Percentiles rank a stretch among this genome's conserved stretches.
Conservation (phyloP, 2,329 filamentous ascomycete species). For the Aspergillus sp. region DNA sequence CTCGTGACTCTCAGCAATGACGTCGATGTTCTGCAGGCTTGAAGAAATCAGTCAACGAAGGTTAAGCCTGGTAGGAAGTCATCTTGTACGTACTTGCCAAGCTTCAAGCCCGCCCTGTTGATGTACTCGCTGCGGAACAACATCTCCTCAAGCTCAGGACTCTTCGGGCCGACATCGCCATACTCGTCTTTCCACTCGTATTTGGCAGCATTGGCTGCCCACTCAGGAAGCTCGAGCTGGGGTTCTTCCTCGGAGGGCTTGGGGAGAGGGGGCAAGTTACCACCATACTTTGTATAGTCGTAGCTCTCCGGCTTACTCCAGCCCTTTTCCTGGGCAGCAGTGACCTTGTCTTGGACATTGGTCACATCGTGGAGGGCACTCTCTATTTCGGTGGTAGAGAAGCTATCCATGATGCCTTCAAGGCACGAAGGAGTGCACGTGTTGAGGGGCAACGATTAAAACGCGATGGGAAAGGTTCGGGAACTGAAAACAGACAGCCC, state of each 20-base stretch:
- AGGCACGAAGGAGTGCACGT: background rate
- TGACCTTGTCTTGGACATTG: conserved; percentile 18
- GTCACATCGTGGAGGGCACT: conserved; percentile 22
- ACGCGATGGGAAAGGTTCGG: background rate
- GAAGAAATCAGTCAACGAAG: conserved; percentile 5
- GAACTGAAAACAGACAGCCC: background rate
- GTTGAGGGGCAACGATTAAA: background rate
- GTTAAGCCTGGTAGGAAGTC: background rate
- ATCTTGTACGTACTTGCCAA: conserved; percentile 55
- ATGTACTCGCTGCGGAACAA: conserved; percentile 65
- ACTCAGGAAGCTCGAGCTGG: conserved; percentile 35
- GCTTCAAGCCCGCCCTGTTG: conserved; percentile 59
- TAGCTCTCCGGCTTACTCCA: conserved; percentile 40
- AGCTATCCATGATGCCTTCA: conserved; percentile 17
- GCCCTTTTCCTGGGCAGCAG: conserved; percentile 37
- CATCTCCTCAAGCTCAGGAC: conserved; percentile 68
- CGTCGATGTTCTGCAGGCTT: conserved; percentile 50
- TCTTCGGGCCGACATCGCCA: conserved; percentile 77
- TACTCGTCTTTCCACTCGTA: conserved; percentile 86
- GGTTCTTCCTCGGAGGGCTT: conserved; percentile 19
- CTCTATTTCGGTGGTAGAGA: conserved; percentile 21
- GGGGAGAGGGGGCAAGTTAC: conserved; percentile 5
- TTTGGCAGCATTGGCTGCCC: conserved; percentile 59
- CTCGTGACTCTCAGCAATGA: conserved; percentile 50
- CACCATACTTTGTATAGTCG: conserved; percentile 36